A percentile compares a stretch with the other conserved stretches of the same genome.
phyloP scores from a whole-genome alignment of 2,329 filamentous ascomycete species.

The Apiospora hydei region DNA sequence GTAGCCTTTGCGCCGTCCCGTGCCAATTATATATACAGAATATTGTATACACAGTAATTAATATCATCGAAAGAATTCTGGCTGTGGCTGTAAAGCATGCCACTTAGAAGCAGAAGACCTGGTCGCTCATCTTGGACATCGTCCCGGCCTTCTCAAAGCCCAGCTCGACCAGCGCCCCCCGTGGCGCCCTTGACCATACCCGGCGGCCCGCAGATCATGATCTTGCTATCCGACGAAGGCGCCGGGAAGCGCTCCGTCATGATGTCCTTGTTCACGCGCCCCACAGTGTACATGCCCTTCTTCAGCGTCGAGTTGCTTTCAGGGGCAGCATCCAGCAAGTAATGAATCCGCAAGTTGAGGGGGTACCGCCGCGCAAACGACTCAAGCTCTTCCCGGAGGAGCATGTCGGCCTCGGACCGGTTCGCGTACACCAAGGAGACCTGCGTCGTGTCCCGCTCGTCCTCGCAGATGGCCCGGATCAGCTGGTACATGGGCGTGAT shows the following conservation, averaged over 20 bases:
- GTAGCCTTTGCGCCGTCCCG: not conserved
- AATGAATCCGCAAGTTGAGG: slow-evolving; percentile 61
- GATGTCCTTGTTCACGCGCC: slow-evolving; percentile 59
- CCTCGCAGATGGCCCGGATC: slow-evolving; percentile 69
- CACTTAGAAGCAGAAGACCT: slow-evolving; percentile 55
- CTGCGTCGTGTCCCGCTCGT: slow-evolving; percentile 63
- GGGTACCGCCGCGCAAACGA: slow-evolving; percentile 57
- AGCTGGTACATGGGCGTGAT: slow-evolving; percentile 68
- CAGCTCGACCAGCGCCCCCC: slow-evolving; percentile 53
- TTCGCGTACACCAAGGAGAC: slow-evolving; percentile 67
- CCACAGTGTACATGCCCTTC: slow-evolving; percentile 56
- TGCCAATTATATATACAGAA: slow-evolving; percentile 2
- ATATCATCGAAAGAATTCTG: not conserved
- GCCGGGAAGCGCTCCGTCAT: slow-evolving; percentile 57
- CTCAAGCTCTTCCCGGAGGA: slow-evolving; percentile 64
- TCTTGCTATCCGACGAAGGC: slow-evolving; percentile 54
- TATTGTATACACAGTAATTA: not conserved
- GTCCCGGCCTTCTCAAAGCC: slow-evolving; percentile 60
- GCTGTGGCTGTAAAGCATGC: no score
- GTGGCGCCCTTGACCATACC: slow-evolving; percentile 66
- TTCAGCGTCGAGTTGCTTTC: slow-evolving; percentile 25
- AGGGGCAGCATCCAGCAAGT: slow-evolving; percentile 59
- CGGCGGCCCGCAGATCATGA: slow-evolving; percentile 68
- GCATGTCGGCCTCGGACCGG: slow-evolving; percentile 63
- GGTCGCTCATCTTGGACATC: slow-evolving; percentile 59